Evolutionary conservation across 148 eudicot genomes (phyloP).

Genomic region (Nyssa sinensis): DNA sequence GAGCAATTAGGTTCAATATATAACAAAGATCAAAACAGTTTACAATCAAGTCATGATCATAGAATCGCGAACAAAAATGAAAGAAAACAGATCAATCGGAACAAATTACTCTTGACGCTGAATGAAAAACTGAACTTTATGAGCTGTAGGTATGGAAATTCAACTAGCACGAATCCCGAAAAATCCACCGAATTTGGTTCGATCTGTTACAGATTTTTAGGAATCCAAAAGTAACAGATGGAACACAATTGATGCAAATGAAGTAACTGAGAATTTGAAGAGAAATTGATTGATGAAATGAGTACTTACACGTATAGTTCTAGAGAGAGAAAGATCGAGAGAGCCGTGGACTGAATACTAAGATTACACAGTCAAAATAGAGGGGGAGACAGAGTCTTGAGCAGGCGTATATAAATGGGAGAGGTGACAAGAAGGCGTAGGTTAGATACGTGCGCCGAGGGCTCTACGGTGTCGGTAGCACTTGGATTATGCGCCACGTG

Average conservation of each 20-base stretch:
- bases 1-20: background rate
- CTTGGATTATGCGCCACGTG: background rate
- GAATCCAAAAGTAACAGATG: background rate
- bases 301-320: background rate
- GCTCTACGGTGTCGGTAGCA: background rate
- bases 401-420: conserved; percentile 5
- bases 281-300: background rate
- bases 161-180: background rate
- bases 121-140: background rate
- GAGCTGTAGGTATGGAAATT: background rate
- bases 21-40: background rate
- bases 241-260: background rate
- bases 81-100: no score
- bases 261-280: background rate
- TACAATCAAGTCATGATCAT: background rate
- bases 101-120: no score
- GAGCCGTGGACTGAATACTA: background rate
- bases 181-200: background rate
- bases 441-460: background rate
- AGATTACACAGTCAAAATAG: background rate
- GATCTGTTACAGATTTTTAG: background rate
- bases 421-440: background rate
- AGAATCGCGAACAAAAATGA: background rate
- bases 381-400: background rate
- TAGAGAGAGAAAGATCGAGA: conserved; percentile 6